Base-by-base conservation (phyloP, 2,329 filamentous ascomycete genomes). In the Sporothrix pallida region DNA sequence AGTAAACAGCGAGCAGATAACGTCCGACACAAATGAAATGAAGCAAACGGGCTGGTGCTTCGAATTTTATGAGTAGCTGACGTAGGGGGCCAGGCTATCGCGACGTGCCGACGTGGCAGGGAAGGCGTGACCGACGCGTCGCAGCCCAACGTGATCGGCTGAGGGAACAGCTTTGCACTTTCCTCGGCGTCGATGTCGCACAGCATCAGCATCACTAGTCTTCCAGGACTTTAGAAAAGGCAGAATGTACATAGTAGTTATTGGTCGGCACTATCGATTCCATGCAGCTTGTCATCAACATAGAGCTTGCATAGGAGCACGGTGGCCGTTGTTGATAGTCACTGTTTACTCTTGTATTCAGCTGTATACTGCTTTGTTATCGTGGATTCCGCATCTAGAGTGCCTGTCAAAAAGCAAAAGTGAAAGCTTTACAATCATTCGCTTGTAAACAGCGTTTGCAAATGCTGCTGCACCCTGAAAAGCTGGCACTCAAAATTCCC, bases 41-140 rank as follows among this genome's bases (percentile, higher is more conserved):
- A 20, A 8, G 6, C 17, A 7, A 8, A n/a, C 15, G 6, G n/a
- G 1, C 9, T 9, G n/a, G 20, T 10, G 52, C n/a, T 20, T 17
- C 3, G 5, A 20, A 8, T 20, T 9, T 20, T 20, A 9, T 54
- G 52, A 4, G 50, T n/a, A 5, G 52, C 15, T 20, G 10, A 17
- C 13, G 9, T n/a, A 2, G 10, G 37, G 31, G 63, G 63, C 42
- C 42, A 31, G 50, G 20, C 44, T 50, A 20, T 68, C 23, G 65
- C 52, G 52, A 23, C 52, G 52, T 26, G 52, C 2, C 58, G 58
- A 63, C 58, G 58, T 63, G 58, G 58, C 58, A 63, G 31, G 31
- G 20, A 9, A 56, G 62, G 42, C 42, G 62, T 37, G 20, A 56
- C 31, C 20, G 42, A 70, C 71, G 63, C 71, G 65, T 68, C 44